Percentiles rank a stretch among this genome's conserved stretches.
Conservation (phyloP, 345 rosid genomes). For the Sapria himalayana region DNA sequence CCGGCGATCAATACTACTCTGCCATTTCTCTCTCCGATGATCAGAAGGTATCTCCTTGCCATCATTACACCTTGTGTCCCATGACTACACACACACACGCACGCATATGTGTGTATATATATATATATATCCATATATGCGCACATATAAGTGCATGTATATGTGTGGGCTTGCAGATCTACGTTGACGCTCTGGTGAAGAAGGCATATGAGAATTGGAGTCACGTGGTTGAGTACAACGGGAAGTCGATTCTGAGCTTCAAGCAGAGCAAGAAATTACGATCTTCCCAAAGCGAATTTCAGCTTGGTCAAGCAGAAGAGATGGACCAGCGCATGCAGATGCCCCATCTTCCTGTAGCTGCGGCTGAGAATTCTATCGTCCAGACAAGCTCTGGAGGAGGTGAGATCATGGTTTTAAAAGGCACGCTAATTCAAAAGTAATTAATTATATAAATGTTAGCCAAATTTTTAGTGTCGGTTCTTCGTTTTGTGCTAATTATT, state of each 20-base stretch:
- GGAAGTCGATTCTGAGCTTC: constrained; percentile 48
- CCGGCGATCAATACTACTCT: constrained; percentile 66
- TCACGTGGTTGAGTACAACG: constrained; percentile 73
- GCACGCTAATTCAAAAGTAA: too few relatives aligned
- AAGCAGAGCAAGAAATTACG: constrained; percentile 41
- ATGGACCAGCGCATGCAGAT: constrained; percentile 37
- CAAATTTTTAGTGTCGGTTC: too few relatives aligned
- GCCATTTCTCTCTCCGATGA: constrained; percentile 66
- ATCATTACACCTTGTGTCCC: too few relatives aligned
- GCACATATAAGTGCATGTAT: too few relatives aligned
- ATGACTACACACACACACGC: too few relatives aligned
- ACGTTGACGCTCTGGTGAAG: constrained; percentile 68
- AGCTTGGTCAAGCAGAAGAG: constrained; percentile 19
- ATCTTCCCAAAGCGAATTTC: constrained; percentile 29
- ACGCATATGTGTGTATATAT: too few relatives aligned
- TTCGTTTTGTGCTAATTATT: too few relatives aligned
- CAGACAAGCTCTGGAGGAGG: constrained; percentile 42
- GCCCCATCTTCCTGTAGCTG: constrained; percentile 22
- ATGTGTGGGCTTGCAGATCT: constrained; percentile 41
- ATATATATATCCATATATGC: too few relatives aligned
- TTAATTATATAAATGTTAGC: too few relatives aligned
- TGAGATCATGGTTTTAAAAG: too few relatives aligned
- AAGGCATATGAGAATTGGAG: constrained; percentile 92
- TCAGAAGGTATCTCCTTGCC: constrained; percentile 65
- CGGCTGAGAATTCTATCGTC: constrained; percentile 29